A percentile compares a stretch with the other conserved stretches of the same genome.
These are phyloP conservation scores for Sclerotinia glacialis DNA, from an alignment of 2,329 filamentous ascomycete species.

Conservation along the genomic window DNA sequence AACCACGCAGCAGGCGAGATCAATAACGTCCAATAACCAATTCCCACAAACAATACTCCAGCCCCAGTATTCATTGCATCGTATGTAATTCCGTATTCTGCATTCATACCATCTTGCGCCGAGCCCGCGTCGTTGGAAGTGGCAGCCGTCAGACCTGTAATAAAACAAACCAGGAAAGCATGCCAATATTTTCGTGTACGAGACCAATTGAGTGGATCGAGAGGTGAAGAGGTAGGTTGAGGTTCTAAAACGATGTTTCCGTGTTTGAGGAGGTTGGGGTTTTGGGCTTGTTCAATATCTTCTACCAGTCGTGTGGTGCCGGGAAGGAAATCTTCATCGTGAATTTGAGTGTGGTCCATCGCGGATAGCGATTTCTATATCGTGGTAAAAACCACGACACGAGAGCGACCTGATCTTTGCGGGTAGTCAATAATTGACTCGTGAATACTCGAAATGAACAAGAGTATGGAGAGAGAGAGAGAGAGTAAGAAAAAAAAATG, in stretches of 20 bases:
- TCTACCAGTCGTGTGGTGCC: constrained; percentile 33
- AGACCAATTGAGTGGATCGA: constrained; percentile 54
- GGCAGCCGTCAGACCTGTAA: constrained; percentile 54
- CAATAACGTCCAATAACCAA: constrained; percentile 55
- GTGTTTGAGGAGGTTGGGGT: constrained; percentile 31
- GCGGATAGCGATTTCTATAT: constrained; percentile 11
- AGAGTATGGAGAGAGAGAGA: not conserved
- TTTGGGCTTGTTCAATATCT: constrained; percentile 24
- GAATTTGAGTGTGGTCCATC: constrained; percentile 17
- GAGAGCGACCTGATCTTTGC: constrained; percentile 6
- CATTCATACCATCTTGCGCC: constrained; percentile 50
- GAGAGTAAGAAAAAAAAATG: not conserved
- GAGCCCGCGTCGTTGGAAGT: constrained; percentile 55
- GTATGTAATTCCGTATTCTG: constrained; percentile 51
- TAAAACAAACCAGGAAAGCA: constrained; percentile 50
- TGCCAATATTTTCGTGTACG: constrained; percentile 50
- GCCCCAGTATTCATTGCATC: constrained; percentile 55
- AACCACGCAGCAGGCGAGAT: constrained; percentile 52
- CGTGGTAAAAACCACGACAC: constrained; percentile 17
- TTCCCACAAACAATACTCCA: constrained; percentile 54
- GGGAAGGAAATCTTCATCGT: constrained; percentile 30
- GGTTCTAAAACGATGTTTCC: constrained; percentile 52
- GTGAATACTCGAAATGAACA: not conserved
- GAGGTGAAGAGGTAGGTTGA: constrained; percentile 51
- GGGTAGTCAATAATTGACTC: constrained; percentile 9